A percentile compares a stretch with the other conserved stretches of the same genome.
Evolutionary conservation across 805 yeast species (phyloP).

Genomic region (Starmera dryadoides): DNA sequence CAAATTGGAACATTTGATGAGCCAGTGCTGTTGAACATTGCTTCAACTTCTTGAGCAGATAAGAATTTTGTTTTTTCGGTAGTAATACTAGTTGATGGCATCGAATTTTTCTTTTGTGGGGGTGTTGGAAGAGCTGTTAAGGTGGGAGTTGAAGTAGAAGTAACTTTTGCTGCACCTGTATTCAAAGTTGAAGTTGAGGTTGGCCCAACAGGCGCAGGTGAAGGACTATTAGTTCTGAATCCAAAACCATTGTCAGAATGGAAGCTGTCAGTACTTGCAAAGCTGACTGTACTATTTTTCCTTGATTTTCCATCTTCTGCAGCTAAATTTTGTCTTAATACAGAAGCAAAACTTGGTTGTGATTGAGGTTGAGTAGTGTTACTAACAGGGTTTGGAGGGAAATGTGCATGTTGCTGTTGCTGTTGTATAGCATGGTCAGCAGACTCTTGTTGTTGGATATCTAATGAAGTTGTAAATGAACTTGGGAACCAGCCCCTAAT

Average conservation of each 20-base stretch:
- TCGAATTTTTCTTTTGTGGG: too few relatives aligned
- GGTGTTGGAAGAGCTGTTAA: too few relatives aligned
- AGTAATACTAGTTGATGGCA: too few relatives aligned
- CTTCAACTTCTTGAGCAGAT: constrained; percentile 29
- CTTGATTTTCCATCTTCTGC: constrained; percentile 25
- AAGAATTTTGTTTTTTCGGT: constrained; percentile 13
- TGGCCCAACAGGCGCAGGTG: constrained; percentile 22
- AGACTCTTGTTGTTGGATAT: constrained; percentile 8
- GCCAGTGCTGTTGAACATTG: constrained; percentile 26
- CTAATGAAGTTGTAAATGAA: constrained; percentile 39
- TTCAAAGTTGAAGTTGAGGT: background rate
- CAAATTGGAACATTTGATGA: constrained; percentile 38
- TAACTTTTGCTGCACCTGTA: too few relatives aligned
- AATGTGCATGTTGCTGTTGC: constrained; percentile 3
- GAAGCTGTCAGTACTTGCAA: constrained; percentile 27
- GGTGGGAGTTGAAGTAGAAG: background rate
- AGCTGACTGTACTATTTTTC: constrained; percentile 42
- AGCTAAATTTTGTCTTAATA: constrained; percentile 16
- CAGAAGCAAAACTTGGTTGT: constrained; percentile 3
- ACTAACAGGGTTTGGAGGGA: too few relatives aligned
- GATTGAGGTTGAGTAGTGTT: background rate
- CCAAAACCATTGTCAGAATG: constrained; percentile 7
- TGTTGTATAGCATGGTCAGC: constrained; percentile 12
- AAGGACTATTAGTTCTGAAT: background rate
- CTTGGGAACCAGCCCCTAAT: constrained; percentile 84